phyloP scores from a whole-genome alignment of 768 basidiomycete genomes.

The Suillus americanus region DNA sequence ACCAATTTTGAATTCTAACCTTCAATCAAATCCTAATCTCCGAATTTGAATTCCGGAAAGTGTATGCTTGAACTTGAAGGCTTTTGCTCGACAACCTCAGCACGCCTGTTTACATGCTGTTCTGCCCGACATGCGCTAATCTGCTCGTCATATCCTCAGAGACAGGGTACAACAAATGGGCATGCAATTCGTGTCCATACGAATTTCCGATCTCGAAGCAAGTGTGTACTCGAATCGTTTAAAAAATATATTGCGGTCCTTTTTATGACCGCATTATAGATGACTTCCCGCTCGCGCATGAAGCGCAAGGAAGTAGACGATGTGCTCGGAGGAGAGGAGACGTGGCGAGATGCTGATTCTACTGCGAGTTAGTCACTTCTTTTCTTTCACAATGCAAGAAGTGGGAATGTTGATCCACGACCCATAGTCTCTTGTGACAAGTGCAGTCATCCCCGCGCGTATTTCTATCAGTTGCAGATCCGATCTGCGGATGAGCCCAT shows the following conservation, averaged over 20 bases:
- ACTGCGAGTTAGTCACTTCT: constrained; percentile 57
- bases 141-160: constrained; percentile 76
- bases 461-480: constrained; percentile 96
- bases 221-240: constrained; percentile 35
- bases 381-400: neutral
- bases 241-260: neutral
- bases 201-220: constrained; percentile 88
- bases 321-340: constrained; percentile 90
- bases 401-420: neutral
- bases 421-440: constrained; percentile 56
- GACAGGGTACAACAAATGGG: constrained; percentile 88
- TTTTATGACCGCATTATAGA: constrained; percentile 42
- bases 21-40: neutral
- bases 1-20: neutral
- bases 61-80: neutral
- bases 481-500: constrained; percentile 91
- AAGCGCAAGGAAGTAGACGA: constrained; percentile 94
- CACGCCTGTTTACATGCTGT: constrained; percentile 57
- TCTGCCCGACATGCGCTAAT: constrained; percentile 95
- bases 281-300: constrained; percentile 86
- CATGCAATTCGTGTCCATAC: constrained; percentile 92
- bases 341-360: constrained; percentile 92
- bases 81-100: neutral
- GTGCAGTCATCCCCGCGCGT: constrained; percentile 73
- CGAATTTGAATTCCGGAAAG: neutral